Evolutionary conservation across 2,329 filamentous ascomycete genomes (phyloP).

Genomic region (Paracamarosporium sp.): DNA sequence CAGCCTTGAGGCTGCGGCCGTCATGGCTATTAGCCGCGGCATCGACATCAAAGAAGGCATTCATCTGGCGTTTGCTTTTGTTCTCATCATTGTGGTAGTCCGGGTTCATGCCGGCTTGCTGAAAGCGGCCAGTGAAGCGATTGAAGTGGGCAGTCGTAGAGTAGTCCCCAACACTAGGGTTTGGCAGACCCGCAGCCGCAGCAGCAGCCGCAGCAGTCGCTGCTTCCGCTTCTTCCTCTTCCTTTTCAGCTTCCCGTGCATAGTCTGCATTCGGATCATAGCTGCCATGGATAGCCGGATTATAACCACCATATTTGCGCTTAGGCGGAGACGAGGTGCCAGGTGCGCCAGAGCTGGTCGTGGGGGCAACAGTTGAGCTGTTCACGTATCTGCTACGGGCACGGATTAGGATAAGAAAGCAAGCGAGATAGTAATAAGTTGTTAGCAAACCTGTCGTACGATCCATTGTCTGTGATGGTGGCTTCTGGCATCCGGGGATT

Average conservation of each 20-base stretch:
- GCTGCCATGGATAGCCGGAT: conserved; percentile 93
- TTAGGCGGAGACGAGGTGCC: conserved; percentile 40
- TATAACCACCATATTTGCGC: conserved; percentile 76
- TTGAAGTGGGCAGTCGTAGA: conserved; percentile 81
- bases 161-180: conserved; percentile 58
- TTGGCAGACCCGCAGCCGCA: conserved; percentile 29
- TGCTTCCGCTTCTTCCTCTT: conserved; percentile 42
- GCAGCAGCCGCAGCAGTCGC: conserved; percentile 32
- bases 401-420: conserved; percentile 40
- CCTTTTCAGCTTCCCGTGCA: conserved; percentile 60
- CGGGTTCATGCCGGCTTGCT: conserved; percentile 69
- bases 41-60: conserved; percentile 94
- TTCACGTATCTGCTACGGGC: conserved; percentile 28
- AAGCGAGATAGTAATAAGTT: conserved; percentile 30
- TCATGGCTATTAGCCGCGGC: conserved; percentile 90
- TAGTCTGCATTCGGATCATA: conserved; percentile 98
- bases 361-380: conserved; percentile 33
- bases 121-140: conserved; percentile 85
- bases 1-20: conserved; percentile 88
- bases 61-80: conserved; percentile 87
- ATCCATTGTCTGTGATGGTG: conserved; percentile 27
- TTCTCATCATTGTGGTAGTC: conserved; percentile 86
- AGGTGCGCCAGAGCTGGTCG: conserved; percentile 38
- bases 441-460: conserved; percentile 47
- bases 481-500: conserved; percentile 76